Conservation (phyloP, 768 basidiomycete genomes). For the Suillus brevipes region DNA sequence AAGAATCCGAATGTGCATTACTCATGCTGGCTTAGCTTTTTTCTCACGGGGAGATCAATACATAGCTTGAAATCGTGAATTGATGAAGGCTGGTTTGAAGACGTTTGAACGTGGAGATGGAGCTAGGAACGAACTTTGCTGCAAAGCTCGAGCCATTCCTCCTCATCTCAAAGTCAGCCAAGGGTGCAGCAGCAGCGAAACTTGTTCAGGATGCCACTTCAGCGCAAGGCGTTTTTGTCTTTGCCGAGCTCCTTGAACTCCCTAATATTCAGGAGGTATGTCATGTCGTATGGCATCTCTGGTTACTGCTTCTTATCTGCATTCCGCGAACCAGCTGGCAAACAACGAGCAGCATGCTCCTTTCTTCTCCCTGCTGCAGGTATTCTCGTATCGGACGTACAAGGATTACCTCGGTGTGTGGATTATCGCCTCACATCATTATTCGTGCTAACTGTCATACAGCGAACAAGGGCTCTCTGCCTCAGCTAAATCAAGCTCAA, state of each 20-base stretch:
- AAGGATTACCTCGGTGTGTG: slow-evolving; percentile 74
- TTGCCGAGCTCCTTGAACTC: slow-evolving; percentile 82
- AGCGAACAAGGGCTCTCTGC: slow-evolving; percentile 70
- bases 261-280: slow-evolving; percentile 83
- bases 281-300: slow-evolving; percentile 4
- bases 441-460: slow-evolving; percentile 10
- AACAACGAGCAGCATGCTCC: slow-evolving; percentile 62
- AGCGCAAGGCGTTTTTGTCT: slow-evolving; percentile 90
- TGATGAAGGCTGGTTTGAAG: not conserved
- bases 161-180: slow-evolving; percentile 88
- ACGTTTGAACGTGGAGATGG: slow-evolving; percentile 41
- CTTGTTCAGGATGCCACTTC: slow-evolving; percentile 83
- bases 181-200: slow-evolving; percentile 91
- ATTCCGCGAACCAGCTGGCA: slow-evolving; percentile 52
- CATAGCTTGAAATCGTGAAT: not conserved
- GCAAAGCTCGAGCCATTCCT: slow-evolving; percentile 86
- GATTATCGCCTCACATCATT: not conserved
- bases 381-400: slow-evolving; percentile 91
- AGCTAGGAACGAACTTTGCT: slow-evolving; percentile 60
- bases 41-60: not conserved
- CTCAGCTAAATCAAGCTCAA: slow-evolving; percentile 70
- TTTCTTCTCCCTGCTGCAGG: slow-evolving; percentile 65
- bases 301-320: slow-evolving; percentile 3
- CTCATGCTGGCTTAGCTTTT: not conserved
- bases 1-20: not conserved